Evolutionary conservation across 495 filamentous ascomycete species (phyloP), one percentile per base, ranked within the genome.

Genomic region (Xylaria bambusicola): DNA sequence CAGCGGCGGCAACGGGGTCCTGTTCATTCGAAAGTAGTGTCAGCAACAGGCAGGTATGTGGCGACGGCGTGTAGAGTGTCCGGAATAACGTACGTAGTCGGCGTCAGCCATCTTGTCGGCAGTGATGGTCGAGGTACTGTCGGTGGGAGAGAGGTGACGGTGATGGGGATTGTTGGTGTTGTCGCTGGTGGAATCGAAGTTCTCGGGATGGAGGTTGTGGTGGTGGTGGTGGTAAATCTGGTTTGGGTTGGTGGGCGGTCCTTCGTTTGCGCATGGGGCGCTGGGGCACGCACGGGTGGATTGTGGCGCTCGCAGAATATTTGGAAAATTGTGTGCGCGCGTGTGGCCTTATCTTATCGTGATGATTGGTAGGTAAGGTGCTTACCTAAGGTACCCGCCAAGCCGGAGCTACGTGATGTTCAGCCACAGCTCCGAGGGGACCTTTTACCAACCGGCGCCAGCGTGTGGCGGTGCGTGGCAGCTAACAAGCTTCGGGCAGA

Each of bases 1-100:
- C 93, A 74, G 91, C 91, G 80, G 91, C 91, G 86, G 92, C 89
- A 82, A 92, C 91, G 80, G 91, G 83, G 80, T 96, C 91, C 89
- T 93, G 68, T 57, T 38, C 7, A 44, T 70, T 24, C 69, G 52
- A 65, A 61, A 61, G 40, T 45, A 56, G 47, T n/a, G n/a, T n/a
- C n/a, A n/a, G n/a, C n/a, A n/a, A n/a, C n/a, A n/a, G n/a, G n/a
- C n/a, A n/a, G n/a, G n/a, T n/a, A n/a, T n/a, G n/a, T n/a, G n/a
- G n/a, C n/a, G n/a, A n/a, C n/a, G n/a, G 6, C 12, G 13, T 9
- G 36, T 38, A 38, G 36, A 38, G 3, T 7, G 36, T 55, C 51
- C 27, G 20, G 17, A 31, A 42, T 23, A 55, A 89, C 90, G 80
- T 82, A 93, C 90, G 83, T 96, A 96, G 82, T 92, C 88, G n/a